These are phyloP conservation scores for Bombardia bombarda DNA, from an alignment of 495 filamentous ascomycete species.

Conservation along the genomic window DNA sequence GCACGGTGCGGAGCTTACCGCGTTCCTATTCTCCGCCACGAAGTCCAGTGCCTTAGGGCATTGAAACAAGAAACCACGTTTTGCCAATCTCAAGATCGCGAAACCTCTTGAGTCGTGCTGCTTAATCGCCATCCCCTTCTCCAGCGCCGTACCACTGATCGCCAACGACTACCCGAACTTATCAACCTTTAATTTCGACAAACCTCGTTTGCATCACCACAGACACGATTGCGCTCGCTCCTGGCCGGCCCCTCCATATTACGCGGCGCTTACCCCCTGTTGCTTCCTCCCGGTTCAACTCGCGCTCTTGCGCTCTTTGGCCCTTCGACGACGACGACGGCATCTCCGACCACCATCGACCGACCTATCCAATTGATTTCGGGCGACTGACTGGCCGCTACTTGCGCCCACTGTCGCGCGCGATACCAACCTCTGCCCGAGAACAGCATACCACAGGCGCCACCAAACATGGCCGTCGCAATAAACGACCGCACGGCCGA, in stretches of 20 bases:
- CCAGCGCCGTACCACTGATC: not conserved
- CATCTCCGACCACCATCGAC: not conserved
- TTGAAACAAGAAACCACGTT: conserved; percentile 21
- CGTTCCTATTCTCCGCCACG: not conserved
- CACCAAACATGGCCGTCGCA: conserved; percentile 46
- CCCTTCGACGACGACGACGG: too few relatives aligned
- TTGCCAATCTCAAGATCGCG: conserved; percentile 6
- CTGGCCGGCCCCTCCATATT: not conserved
- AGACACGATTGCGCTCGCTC: not conserved
- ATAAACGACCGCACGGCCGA: conserved; percentile 96
- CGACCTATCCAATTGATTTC: not conserved
- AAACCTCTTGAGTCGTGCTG: not conserved
- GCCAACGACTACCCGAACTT: not conserved
- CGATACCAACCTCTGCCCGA: not conserved
- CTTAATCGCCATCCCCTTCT: not conserved
- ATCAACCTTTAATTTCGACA: conserved; percentile 1
- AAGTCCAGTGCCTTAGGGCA: not conserved
- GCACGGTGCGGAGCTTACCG: conserved; percentile 3
- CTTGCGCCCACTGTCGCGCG: not conserved
- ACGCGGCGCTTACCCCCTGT: too few relatives aligned
- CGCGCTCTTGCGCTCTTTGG: too few relatives aligned
- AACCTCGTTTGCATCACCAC: not conserved
- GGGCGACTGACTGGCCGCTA: too few relatives aligned
- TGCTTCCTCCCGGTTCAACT: too few relatives aligned
- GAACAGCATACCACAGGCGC: too few relatives aligned